These are phyloP conservation scores for Exophiala lecanii-corni DNA, from an alignment of 2,329 filamentous ascomycete species.

Conservation along the genomic window DNA sequence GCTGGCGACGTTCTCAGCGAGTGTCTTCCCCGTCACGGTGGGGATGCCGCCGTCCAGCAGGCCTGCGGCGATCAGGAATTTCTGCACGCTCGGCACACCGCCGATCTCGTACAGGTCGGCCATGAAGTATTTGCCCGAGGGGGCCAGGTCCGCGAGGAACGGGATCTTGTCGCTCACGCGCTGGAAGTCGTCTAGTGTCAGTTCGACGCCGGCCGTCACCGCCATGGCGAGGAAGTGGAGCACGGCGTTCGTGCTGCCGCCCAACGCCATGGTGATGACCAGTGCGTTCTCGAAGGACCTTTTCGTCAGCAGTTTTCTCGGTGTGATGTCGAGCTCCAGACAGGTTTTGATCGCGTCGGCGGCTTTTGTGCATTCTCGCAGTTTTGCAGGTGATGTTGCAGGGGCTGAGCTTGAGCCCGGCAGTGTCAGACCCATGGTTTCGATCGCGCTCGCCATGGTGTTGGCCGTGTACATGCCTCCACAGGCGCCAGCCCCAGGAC, in stretches of 20 bases:
- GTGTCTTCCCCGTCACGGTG: slow-evolving; percentile 78
- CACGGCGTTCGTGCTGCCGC: slow-evolving; percentile 83
- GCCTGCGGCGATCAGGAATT: slow-evolving; percentile 71
- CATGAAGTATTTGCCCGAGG: slow-evolving; percentile 80
- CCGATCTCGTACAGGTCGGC: slow-evolving; percentile 82
- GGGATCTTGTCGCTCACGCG: slow-evolving; percentile 77
- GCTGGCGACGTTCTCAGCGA: slow-evolving; percentile 73
- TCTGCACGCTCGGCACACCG: slow-evolving; percentile 79
- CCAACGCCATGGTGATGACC: slow-evolving; percentile 86
- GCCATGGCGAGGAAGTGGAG: slow-evolving; percentile 90
- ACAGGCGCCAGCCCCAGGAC: slow-evolving; percentile 73
- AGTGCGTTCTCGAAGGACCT: slow-evolving; percentile 82
- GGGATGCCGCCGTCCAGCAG: slow-evolving; percentile 72
- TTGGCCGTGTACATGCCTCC: slow-evolving; percentile 91
- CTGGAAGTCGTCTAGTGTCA: slow-evolving; percentile 79
- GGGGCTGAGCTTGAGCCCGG: slow-evolving; percentile 82
- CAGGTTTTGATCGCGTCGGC: slow-evolving; percentile 73
- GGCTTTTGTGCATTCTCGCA: slow-evolving; percentile 77
- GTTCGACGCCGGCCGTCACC: slow-evolving; percentile 69
- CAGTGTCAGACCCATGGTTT: slow-evolving; percentile 78
- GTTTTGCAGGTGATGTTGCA: slow-evolving; percentile 74
- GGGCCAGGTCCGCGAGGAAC: slow-evolving; percentile 79
- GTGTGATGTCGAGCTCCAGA: slow-evolving; percentile 78
- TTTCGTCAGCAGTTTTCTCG: slow-evolving; percentile 73
- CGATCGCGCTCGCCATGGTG: slow-evolving; percentile 86